Evolutionary conservation across 208 protist genomes (phyloP).

Genomic region (Leishmania lainsoni): DNA sequence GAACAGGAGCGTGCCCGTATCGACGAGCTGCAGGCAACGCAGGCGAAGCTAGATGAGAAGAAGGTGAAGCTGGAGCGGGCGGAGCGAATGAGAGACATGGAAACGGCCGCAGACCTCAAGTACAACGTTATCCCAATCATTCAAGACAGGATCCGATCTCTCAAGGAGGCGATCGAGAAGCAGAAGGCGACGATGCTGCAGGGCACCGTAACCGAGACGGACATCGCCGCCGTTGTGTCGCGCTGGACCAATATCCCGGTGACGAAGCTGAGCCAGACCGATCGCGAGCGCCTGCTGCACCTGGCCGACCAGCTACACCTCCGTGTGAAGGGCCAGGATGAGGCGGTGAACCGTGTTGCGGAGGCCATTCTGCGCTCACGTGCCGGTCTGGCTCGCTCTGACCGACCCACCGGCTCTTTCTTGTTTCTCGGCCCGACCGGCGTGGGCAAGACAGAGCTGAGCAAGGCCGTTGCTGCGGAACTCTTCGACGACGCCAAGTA

Average conservation of each 20-base stretch:
- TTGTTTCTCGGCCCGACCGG: conserved; percentile 98
- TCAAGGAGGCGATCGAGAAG: conserved; percentile 71
- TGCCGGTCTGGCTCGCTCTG: conserved; percentile 89
- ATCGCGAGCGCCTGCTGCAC: conserved; percentile 91
- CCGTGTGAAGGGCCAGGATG: conserved; percentile 96
- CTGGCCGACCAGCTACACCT: conserved; percentile 87
- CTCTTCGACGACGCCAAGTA: conserved; percentile 98
- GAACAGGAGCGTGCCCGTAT: conserved; percentile 83
- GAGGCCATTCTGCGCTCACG: conserved; percentile 97
- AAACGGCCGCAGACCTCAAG: conserved; percentile 92
- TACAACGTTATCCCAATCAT: conserved; percentile 97
- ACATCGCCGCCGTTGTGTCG: conserved; percentile 97
- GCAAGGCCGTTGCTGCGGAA: conserved; percentile 94
- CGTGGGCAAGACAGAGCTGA: conserved; percentile 96
- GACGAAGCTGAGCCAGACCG: conserved; percentile 82
- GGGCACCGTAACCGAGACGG: conserved; percentile 90
- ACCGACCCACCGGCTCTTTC: conserved; percentile 95
- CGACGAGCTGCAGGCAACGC: conserved; percentile 84
- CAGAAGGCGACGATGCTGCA: conserved; percentile 91
- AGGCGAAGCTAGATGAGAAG: conserved; percentile 90
- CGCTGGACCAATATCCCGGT: conserved; percentile 98
- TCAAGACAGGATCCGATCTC: conserved; percentile 75
- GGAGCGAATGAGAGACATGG: conserved; percentile 90
- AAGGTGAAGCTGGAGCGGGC: conserved; percentile 91
- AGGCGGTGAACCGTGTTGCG: conserved; percentile 95